Base-by-base conservation (phyloP, 768 basidiomycete genomes). In the Pleurotus tuoliensis region DNA sequence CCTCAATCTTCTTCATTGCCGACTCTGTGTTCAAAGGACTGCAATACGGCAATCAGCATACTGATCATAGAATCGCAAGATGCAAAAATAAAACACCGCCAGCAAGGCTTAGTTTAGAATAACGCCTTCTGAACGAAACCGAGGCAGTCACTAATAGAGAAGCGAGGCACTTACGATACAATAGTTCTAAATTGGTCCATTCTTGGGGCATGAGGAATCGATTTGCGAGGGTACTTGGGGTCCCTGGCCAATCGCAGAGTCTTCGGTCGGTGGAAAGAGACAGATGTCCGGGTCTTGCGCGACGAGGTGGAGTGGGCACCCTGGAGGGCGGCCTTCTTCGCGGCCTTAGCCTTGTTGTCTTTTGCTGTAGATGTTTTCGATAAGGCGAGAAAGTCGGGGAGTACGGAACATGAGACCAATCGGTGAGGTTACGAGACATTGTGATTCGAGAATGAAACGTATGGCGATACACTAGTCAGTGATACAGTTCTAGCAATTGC, bases 1-100 rank as follows among this genome's bases (percentile, higher is more conserved):
- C 96, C 82, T 99, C 96, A 57, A 99, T 99, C 85, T 99, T 97
- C 85, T 98, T 96, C 96, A 98, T 98, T 60, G 96, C 95, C 11
- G 86, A 88, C 75, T 98, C 95, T 13, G 94, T 96, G 86, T 94
- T 96, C 72, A 94, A 72, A 15, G 92, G 92, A 51, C 88, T 91
- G 56, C 13, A 24, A 50, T 40, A 27, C 55, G 56, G 24, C 64
- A 27, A 13, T 20, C 18, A 57, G 48, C 25, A 44, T 16, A 4
- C 41, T 22, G 20, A 44, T 18, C 3, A 22, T 16, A 11, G n/a
- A 22, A 11, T 11, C 20, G n/a, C 5, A 44, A 44, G 3, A 3
- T 16, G 9, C 41, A 7, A 22, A 44, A 16, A 44, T 16, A 44
- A n/a, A 44, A 7, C 41, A 44, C n/a, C 8, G n/a, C 3, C 15